Evolutionary conservation across 306 rosid genomes (phyloP), one percentile per base, ranked within the genome.

Genomic region (Castanea crenata): DNA sequence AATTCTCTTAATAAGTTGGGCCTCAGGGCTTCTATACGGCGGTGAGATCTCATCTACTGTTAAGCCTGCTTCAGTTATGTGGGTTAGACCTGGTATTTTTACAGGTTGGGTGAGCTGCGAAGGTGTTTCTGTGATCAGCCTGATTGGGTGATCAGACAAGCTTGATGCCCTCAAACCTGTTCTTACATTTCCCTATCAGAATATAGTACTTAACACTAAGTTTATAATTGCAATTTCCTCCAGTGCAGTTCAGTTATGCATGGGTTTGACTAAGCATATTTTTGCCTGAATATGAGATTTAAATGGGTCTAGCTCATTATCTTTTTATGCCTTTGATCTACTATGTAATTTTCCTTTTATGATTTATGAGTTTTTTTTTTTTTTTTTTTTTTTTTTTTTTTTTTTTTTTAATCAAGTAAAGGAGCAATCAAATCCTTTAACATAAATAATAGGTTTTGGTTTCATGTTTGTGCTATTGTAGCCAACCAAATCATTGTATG

Each of bases 401-500:
- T 3, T 58, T 21, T 14, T 58, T 58, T 58, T 21, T 14, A 9
- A 21, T 64, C 54, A 49, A 10, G 16, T 49, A 49, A 49, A 49
- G 54, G 5, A 49, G 16, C 3, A 49, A 10, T 49, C 70, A 64
- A 31, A 31, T 31, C 44, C 70, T 31, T 64, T 6, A 15, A 64
- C 46, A 31, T 31, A 25, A 27, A 12, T 25, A 31, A 77, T 20
- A 49, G n/a, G 0, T 67, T 21, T 65, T 61, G 46, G 74, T 16
- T 73, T 32, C 35, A 41, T 71, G 46, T 59, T 80, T 81, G 55
- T 81, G 51, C 74, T 78, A 11, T 73, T 80, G 79, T 78, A 91
- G 97, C 83, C 91, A 32, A 58, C 32, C 25, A 63, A 27, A 80
- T 61, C 90, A 1, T 51, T 81, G 51, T 18, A 12, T 67, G 63